Conservation (phyloP, 441 rosid genomes). For the Gossypium aridum region DNA sequence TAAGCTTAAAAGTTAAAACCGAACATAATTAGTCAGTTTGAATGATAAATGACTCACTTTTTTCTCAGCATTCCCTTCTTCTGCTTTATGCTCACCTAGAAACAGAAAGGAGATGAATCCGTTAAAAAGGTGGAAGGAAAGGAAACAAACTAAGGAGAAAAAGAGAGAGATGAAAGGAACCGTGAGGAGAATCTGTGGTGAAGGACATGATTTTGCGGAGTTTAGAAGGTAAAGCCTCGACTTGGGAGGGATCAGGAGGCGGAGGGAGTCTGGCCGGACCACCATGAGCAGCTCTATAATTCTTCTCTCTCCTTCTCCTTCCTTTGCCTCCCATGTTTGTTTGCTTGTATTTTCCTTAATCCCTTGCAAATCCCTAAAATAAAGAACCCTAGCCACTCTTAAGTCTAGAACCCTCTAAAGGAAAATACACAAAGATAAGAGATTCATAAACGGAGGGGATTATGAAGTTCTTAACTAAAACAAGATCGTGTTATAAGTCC, state of each 20-base stretch:
- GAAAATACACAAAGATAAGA: too few species aligned
- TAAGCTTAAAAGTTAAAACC: not conserved
- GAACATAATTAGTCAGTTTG: not conserved
- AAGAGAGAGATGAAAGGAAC: slow-evolving; percentile 2
- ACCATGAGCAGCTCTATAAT: slow-evolving; percentile 76
- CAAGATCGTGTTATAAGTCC: too few species aligned
- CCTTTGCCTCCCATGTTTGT: slow-evolving; percentile 78
- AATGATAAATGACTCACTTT: slow-evolving; percentile 8
- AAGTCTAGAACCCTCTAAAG: too few species aligned
- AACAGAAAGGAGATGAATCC: not conserved
- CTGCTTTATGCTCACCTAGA: slow-evolving; percentile 25
- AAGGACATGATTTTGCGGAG: slow-evolving; percentile 71
- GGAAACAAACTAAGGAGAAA: not conserved
- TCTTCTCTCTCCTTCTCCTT: slow-evolving; percentile 70
- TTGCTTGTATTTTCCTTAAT: not conserved
- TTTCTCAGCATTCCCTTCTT: slow-evolving; percentile 8
- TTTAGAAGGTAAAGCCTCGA: slow-evolving; percentile 70
- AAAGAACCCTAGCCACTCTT: too few species aligned
- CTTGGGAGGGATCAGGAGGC: slow-evolving; percentile 65
- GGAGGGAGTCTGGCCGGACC: slow-evolving; percentile 63
- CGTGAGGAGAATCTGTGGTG: slow-evolving; percentile 25
- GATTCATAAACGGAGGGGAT: too few species aligned
- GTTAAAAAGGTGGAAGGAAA: slow-evolving; percentile 1
- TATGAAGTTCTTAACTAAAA: too few species aligned
- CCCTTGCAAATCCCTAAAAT: not conserved